Conservation (phyloP, 225 moss, liverwort and hornwort species). For the Lunularia cruciata region DNA sequence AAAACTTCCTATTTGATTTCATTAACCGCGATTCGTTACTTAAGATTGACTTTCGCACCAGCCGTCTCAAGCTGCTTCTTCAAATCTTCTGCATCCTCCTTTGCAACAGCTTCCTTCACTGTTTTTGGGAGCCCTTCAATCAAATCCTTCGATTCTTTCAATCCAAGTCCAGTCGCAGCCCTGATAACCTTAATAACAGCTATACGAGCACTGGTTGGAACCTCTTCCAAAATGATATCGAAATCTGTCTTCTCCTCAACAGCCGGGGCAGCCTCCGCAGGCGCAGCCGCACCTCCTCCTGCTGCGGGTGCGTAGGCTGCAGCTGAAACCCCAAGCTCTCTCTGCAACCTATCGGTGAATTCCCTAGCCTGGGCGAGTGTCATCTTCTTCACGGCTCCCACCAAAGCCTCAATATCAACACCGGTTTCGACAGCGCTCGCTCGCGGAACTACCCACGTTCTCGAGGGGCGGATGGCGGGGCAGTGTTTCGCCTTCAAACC, state of each 20-base stretch:
- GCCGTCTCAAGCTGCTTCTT: slow-evolving; percentile 67
- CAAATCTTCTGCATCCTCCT: slow-evolving; percentile 82
- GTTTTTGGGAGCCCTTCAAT: slow-evolving; percentile 85
- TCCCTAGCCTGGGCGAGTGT: slow-evolving; percentile 63
- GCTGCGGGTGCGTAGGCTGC: slow-evolving; percentile 56
- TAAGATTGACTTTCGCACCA: slow-evolving; percentile 63
- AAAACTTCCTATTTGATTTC: no score
- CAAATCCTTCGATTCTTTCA: slow-evolving; percentile 93
- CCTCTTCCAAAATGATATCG: slow-evolving; percentile 57
- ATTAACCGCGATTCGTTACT: no score
- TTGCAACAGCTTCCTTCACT: slow-evolving; percentile 67
- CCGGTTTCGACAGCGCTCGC: slow-evolving; percentile 47
- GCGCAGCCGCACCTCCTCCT: slow-evolving; percentile 36
- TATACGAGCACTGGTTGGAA: slow-evolving; percentile 57
- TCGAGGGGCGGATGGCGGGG: background rate
- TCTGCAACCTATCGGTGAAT: slow-evolving; percentile 59
- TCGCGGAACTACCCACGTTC: slow-evolving; percentile 8
- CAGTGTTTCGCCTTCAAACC: slow-evolving; percentile 17
- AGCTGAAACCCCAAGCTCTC: slow-evolving; percentile 62
- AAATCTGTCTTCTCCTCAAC: slow-evolving; percentile 95
- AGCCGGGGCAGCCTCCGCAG: slow-evolving; percentile 54
- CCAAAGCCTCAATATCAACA: slow-evolving; percentile 59
- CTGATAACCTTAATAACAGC: slow-evolving; percentile 81
- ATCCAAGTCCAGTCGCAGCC: slow-evolving; percentile 61
- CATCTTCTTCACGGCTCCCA: slow-evolving; percentile 47